Conservation (phyloP, 1,284 basidiomycete genomes). For the Trichosporon ovoides region DNA sequence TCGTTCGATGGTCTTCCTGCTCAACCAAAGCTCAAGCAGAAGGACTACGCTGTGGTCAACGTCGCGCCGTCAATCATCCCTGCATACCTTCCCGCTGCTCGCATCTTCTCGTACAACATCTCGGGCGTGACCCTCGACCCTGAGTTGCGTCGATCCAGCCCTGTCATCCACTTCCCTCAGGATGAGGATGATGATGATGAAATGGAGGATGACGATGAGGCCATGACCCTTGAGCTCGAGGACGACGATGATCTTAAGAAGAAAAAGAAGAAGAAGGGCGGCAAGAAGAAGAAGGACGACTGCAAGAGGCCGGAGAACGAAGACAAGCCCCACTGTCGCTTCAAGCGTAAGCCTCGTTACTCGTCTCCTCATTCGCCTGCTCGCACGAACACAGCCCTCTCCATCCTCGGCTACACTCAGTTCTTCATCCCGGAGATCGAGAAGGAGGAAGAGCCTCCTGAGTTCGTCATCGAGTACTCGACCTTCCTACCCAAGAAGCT, state of each 20-base stretch:
- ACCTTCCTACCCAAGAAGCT: slow-evolving; percentile 56
- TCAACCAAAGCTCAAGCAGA: slow-evolving; percentile 57
- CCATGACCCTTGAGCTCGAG: neutral
- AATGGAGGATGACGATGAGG: slow-evolving; percentile 11
- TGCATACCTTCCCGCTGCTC: slow-evolving; percentile 77
- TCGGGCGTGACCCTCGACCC: slow-evolving; percentile 50
- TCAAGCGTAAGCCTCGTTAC: slow-evolving; percentile 42
- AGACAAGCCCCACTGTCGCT: slow-evolving; percentile 48
- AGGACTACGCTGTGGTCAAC: slow-evolving; percentile 68
- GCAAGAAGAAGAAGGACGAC: slow-evolving; percentile 37
- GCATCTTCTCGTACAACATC: slow-evolving; percentile 75
- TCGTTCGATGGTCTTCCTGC: slow-evolving; percentile 46
- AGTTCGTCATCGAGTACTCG: slow-evolving; percentile 71
- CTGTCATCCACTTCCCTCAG: neutral
- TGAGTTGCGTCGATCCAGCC: neutral
- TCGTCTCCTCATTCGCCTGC: slow-evolving; percentile 40
- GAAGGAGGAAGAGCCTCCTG: slow-evolving; percentile 54
- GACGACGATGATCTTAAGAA: slow-evolving; percentile 19
- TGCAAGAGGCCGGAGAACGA: slow-evolving; percentile 41
- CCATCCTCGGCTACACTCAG: slow-evolving; percentile 51
- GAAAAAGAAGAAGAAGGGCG: neutral
- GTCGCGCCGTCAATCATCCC: slow-evolving; percentile 77
- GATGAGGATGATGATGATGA: slow-evolving; percentile 22
- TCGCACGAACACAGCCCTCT: slow-evolving; percentile 36
- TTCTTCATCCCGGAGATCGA: slow-evolving; percentile 71